Percentiles rank a stretch among this genome's conserved stretches.
Conservation (phyloP, 306 rosid species). For the Rosa rugosa region DNA sequence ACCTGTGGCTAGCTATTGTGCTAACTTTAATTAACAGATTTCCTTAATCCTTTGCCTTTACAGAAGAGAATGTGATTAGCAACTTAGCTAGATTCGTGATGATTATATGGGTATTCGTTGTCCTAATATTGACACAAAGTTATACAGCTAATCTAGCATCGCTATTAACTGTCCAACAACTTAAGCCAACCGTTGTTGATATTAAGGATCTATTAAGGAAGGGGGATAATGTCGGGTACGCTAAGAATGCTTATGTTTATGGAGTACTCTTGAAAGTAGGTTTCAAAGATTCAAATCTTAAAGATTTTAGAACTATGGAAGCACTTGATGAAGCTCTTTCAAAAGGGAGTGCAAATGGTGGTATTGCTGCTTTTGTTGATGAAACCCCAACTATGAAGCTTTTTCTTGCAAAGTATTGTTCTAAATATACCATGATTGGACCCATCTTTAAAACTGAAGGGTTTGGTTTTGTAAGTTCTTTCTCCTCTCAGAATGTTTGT, state of each 20-base stretch:
- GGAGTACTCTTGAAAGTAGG: slow-evolving; percentile 39
- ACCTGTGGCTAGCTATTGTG: no score
- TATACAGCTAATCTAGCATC: slow-evolving; percentile 72
- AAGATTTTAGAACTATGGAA: neutral
- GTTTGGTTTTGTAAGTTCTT: slow-evolving; percentile 38
- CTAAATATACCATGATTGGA: slow-evolving; percentile 29
- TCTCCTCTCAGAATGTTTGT: neutral
- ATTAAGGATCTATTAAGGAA: slow-evolving; percentile 32
- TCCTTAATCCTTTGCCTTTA: neutral
- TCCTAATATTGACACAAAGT: slow-evolving; percentile 54
- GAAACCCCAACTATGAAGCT: slow-evolving; percentile 27
- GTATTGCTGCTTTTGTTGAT: slow-evolving; percentile 41
- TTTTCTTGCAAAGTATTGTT: slow-evolving; percentile 32
- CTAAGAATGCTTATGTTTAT: slow-evolving; percentile 37
- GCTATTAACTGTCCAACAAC: slow-evolving; percentile 47
- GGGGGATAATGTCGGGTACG: slow-evolving; percentile 48
- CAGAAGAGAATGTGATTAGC: slow-evolving; percentile 61
- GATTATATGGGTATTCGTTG: slow-evolving; percentile 64
- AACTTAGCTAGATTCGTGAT: slow-evolving; percentile 61
- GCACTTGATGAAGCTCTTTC: slow-evolving; percentile 23
- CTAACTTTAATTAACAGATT: neutral
- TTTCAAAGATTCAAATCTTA: slow-evolving; percentile 34
- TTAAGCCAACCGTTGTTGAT: slow-evolving; percentile 40
- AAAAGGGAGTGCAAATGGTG: slow-evolving; percentile 29
- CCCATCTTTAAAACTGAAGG: slow-evolving; percentile 30